A percentile compares a stretch with the other conserved stretches of the same genome.
Conservation (phyloP, 2,329 filamentous ascomycete genomes). For the Fusarium sp. region DNA sequence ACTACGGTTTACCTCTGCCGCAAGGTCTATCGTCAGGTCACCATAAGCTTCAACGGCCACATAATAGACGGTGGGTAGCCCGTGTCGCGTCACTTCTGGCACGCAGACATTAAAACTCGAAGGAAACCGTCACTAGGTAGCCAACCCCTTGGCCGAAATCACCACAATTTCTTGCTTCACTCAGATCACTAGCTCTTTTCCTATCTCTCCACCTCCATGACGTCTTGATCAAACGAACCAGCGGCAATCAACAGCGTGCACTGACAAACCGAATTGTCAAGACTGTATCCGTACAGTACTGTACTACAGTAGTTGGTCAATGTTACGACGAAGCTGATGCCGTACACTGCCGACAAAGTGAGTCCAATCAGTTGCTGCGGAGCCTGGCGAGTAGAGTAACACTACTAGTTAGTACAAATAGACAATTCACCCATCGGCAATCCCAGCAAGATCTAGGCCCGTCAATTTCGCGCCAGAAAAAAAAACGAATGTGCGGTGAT, state of each 20-base stretch:
- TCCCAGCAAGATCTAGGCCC: conserved; percentile 16
- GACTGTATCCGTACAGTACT: not conserved
- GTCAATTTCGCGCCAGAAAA: conserved; percentile 38
- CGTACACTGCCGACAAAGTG: conserved; percentile 22
- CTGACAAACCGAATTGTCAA: conserved; percentile 3
- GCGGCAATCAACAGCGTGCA: conserved; percentile 3
- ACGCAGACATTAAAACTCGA: not conserved
- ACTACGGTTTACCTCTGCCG: conserved; percentile 22
- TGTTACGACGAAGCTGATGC: conserved; percentile 6
- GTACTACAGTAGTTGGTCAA: not conserved
- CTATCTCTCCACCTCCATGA: conserved; percentile 9
- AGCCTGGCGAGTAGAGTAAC: conserved; percentile 9
- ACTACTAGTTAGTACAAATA: not conserved
- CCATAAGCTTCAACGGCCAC: conserved; percentile 23
- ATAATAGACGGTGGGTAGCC: conserved; percentile 29
- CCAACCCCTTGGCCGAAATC: not conserved
- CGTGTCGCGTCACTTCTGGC: conserved; percentile 17
- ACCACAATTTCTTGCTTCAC: not conserved
- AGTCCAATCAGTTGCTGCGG: conserved; percentile 21
- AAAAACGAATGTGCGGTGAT: conserved; percentile 41
- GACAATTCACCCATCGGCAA: conserved; percentile 21
- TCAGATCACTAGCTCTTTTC: conserved; percentile 1
- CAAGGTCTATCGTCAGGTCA: conserved; percentile 29
- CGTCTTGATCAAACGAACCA: conserved; percentile 17
- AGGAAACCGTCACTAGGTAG: not conserved